These are phyloP conservation scores for Phytophthora hybrid DNA, from an alignment of 352 stramenopile species.

Conservation along the genomic window DNA sequence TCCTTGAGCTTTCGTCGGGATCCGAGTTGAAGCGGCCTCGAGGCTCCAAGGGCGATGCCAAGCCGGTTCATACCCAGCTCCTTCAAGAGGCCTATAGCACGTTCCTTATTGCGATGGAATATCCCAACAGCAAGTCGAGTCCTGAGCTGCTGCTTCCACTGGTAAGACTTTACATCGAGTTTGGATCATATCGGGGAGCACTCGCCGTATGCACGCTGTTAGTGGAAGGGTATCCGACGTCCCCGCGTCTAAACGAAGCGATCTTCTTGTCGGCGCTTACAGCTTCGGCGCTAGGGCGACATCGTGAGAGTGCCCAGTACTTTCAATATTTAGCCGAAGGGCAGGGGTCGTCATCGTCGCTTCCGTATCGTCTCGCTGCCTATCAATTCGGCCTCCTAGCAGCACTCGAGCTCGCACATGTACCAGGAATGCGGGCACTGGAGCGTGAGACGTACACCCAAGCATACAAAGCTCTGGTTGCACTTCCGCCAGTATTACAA, in stretches of 20 bases:
- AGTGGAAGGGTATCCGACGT: conserved; percentile 64
- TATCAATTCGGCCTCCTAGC: conserved; percentile 73
- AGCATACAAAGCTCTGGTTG: conserved; percentile 68
- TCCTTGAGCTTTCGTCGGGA: conserved; percentile 27
- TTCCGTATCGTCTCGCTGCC: conserved; percentile 49
- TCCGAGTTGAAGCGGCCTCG: conserved; percentile 18
- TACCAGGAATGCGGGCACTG: conserved; percentile 50
- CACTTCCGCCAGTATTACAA: conserved; percentile 46
- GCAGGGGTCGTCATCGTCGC: conserved; percentile 33
- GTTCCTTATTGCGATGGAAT: conserved; percentile 86
- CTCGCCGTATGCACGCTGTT: conserved; percentile 75
- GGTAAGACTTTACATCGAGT: conserved; percentile 75
- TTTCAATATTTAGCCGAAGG: conserved; percentile 75
- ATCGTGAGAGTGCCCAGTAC: conserved; percentile 73
- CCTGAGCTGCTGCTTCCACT: conserved; percentile 63
- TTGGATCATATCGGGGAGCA: conserved; percentile 62
- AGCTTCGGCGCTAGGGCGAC: conserved; percentile 59
- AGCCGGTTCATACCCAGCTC: conserved; percentile 31
- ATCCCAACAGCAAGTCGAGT: conserved; percentile 70
- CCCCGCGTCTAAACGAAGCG: conserved; percentile 50
- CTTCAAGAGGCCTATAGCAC: conserved; percentile 73
- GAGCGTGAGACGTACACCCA: conserved; percentile 58
- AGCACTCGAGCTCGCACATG: conserved; percentile 58
- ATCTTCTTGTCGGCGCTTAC: conserved; percentile 76
- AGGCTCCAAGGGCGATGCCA: conserved; percentile 13